These are phyloP conservation scores for Penicillium turbatum DNA, from an alignment of 495 filamentous ascomycete genomes.

Conservation along the genomic window DNA sequence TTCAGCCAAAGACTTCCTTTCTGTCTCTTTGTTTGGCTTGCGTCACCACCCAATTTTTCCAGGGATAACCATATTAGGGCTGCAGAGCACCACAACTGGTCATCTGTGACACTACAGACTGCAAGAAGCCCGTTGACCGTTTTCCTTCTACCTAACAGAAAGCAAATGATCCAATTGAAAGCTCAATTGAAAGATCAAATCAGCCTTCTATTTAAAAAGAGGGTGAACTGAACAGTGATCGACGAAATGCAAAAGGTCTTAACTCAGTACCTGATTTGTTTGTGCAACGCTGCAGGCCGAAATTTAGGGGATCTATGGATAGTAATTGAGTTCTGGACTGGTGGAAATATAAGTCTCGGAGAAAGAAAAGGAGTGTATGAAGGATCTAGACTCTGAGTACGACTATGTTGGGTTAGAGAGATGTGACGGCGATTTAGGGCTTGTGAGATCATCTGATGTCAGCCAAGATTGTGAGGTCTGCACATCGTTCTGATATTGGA, in stretches of 20 bases:
- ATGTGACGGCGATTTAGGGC: neutral
- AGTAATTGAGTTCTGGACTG: constrained; percentile 14
- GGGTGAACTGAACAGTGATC: neutral
- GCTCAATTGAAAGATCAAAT: neutral
- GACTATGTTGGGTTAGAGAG: neutral
- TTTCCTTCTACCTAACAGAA: neutral
- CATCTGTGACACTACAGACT: constrained; percentile 2
- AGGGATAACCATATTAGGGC: constrained; percentile 8
- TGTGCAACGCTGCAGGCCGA: constrained; percentile 17
- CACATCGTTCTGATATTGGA: neutral
- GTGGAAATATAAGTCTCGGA: constrained; percentile 13
- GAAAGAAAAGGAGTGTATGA: constrained; percentile 7
- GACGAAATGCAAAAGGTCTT: constrained; percentile 1
- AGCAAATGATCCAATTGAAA: constrained; percentile 7
- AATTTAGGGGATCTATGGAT: constrained; percentile 7
- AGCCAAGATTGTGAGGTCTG: neutral
- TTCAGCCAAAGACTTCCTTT: neutral
- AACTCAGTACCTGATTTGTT: constrained; percentile 26
- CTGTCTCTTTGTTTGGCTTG: neutral
- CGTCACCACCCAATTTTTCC: constrained; percentile 5
- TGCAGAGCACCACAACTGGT: neutral
- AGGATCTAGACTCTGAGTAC: neutral
- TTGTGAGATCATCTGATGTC: constrained; percentile 9
- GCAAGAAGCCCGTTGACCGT: constrained; percentile 11
- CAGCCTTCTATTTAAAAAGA: neutral